Base-by-base conservation (phyloP, 345 rosid genomes). In the Linum trigynum region DNA sequence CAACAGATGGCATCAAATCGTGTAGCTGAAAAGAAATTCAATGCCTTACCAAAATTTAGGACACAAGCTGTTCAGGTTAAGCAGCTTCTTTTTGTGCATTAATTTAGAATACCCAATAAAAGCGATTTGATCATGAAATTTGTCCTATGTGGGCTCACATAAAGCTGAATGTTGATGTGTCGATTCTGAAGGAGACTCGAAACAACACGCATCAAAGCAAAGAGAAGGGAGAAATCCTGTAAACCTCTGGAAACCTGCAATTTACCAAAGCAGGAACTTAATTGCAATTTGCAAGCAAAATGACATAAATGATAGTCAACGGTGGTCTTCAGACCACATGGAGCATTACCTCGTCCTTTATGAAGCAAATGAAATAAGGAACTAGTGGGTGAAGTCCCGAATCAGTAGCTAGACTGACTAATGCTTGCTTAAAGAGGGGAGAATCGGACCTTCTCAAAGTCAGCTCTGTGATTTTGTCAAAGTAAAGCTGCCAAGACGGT, bases 1-100 rank as follows among this genome's bases (percentile, higher is more conserved):
- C 96, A 68, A 88, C 95, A 74, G 97, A 89, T 71, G 99, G 99
- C 99, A 94, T 94, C 92, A 90, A 83, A 72, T 88, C 96, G 81
- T 94, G 97, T 55, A 94, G 88, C 99, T 94, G 95, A 61, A 68
- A 79, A 67, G 63, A 77, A 69, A 76, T 82, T 64, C 62, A 80
- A 69, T 61, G 51, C 60, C 64, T 61, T 69, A 66, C 78, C 75
- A 80, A 69, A 8, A 61, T 65, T 73, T 42, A 51, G 69, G 32
- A 56, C 63, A 23, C 32, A 23, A 23, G 63, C 38, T 68, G 37
- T 58, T 65, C 72, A 67, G 37, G 59, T 62, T 62, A 70, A 72
- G 53, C 14, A 48, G 3, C 53, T 48, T 48, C 2, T 12, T 23
- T 23, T 61, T 59, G 65, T 65, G 61, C 62, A 56, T 16, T 35